phyloP scores from a whole-genome alignment of 2,329 filamentous ascomycete genomes.

The Neonectria punicea region DNA sequence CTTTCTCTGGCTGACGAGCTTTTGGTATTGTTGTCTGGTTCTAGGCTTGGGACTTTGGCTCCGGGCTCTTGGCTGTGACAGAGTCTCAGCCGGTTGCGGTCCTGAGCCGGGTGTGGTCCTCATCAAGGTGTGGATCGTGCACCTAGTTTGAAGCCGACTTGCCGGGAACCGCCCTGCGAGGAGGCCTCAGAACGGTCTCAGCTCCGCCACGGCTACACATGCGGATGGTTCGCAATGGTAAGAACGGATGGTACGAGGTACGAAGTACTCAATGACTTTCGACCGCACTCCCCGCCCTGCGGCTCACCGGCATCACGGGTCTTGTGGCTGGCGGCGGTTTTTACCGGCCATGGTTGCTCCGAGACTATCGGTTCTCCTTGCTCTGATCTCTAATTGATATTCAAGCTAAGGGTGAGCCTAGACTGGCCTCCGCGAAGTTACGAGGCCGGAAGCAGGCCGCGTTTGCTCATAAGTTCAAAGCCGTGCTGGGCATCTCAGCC shows the following conservation, averaged over 20 bases:
- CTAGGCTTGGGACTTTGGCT: not conserved
- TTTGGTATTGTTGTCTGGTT: conserved; percentile 36
- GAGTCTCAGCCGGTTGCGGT: not conserved
- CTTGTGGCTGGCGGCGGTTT: not conserved
- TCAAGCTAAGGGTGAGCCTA: not conserved
- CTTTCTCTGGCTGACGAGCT: conserved; percentile 18
- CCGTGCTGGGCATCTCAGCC: conserved; percentile 17
- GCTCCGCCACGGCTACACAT: not conserved
- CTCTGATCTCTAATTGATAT: not conserved
- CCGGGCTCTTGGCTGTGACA: not conserved
- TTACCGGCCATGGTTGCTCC: not conserved
- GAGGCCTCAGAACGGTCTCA: not conserved
- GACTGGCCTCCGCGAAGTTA: not conserved
- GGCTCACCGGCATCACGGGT: not conserved
- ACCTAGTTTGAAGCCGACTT: not conserved
- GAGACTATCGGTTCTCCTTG: not conserved
- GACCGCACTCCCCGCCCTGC: not conserved
- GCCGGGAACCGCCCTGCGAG: not conserved
- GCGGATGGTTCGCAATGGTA: not conserved
- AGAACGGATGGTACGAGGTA: not conserved
- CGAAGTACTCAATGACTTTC: not conserved
- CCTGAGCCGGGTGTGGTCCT: not conserved
- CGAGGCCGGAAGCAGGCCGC: not conserved
- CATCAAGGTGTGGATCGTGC: conserved; percentile 18
- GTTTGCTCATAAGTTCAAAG: conserved; percentile 7